Percentiles rank a stretch among this genome's conserved stretches.
Evolutionary conservation across 164 flowering plant genomes (phyloP).

Genomic region (Vitis amurensis): DNA sequence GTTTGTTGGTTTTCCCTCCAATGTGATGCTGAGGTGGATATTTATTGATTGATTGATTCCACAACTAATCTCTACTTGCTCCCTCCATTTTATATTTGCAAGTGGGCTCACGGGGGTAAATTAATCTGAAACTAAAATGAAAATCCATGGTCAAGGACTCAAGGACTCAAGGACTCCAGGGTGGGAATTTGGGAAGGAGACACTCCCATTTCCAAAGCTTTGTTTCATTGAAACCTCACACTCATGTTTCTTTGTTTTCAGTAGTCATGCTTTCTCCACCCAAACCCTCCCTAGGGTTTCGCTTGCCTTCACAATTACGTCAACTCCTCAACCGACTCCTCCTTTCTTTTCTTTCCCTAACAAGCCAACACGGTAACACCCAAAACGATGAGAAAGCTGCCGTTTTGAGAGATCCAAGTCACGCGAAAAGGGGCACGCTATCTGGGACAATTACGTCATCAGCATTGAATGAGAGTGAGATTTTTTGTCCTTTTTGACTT

Average conservation of each 20-base stretch:
- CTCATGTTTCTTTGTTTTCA: constrained; percentile 14
- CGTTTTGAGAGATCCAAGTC: constrained; percentile 23
- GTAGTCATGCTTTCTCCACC: constrained; percentile 8
- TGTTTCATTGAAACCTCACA: too few relatives aligned
- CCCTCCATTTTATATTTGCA: too few relatives aligned
- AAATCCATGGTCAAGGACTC: too few relatives aligned
- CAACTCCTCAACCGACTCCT: not conserved
- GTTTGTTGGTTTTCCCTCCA: not conserved
- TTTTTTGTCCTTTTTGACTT: too few relatives aligned
- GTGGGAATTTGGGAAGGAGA: too few relatives aligned
- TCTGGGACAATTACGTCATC: constrained; percentile 10
- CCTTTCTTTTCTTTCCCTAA: not conserved
- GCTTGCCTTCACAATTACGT: constrained; percentile 12
- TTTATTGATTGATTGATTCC: too few relatives aligned
- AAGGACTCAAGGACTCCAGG: too few relatives aligned
- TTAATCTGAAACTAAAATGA: too few relatives aligned
- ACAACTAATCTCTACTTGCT: too few relatives aligned
- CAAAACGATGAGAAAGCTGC: not conserved
- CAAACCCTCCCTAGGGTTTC: not conserved
- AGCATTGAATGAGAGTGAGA: not conserved
- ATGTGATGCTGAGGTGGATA: too few relatives aligned
- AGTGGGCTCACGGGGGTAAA: too few relatives aligned
- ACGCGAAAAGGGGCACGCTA: constrained; percentile 12
- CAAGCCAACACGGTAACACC: not conserved
- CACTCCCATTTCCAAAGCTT: too few relatives aligned